Evolutionary conservation across 2,329 filamentous ascomycete genomes (phyloP).

Genomic region (Penicillium sp.): DNA sequence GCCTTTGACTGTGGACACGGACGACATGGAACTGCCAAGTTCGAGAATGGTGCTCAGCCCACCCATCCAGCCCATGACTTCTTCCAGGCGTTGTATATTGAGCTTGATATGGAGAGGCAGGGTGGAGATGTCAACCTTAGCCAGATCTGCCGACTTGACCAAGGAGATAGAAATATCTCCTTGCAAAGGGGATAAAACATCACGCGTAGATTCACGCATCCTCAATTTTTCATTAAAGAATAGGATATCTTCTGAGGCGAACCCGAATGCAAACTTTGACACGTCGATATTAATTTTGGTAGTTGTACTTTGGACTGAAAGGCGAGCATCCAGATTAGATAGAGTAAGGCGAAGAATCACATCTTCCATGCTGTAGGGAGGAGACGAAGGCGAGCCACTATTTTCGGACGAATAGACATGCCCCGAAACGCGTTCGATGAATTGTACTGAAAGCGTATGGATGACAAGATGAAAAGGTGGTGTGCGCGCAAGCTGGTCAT

Average conservation of each 20-base stretch:
- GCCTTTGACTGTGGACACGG: slow-evolving; percentile 57
- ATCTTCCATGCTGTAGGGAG: slow-evolving; percentile 29
- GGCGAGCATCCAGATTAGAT: slow-evolving; percentile 27
- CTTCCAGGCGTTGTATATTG: slow-evolving; percentile 77
- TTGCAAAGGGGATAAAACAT: slow-evolving; percentile 36
- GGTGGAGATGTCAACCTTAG: slow-evolving; percentile 64
- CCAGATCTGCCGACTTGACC: slow-evolving; percentile 28
- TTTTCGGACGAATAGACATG: slow-evolving; percentile 24
- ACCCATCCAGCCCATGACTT: slow-evolving; percentile 83
- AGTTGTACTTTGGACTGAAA: slow-evolving; percentile 18
- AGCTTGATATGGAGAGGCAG: slow-evolving; percentile 73
- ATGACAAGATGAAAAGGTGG: slow-evolving; percentile 28
- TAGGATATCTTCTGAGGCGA: slow-evolving; percentile 50
- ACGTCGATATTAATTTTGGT: slow-evolving; percentile 32
- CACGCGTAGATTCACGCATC: slow-evolving; percentile 47
- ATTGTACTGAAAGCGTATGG: slow-evolving; percentile 33
- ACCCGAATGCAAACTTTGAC: slow-evolving; percentile 48
- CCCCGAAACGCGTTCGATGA: slow-evolving; percentile 38
- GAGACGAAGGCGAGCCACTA: slow-evolving; percentile 10
- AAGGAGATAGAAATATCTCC: slow-evolving; percentile 42
- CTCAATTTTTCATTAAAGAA: slow-evolving; percentile 51
- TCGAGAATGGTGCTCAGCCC: slow-evolving; percentile 89
- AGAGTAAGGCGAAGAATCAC: slow-evolving; percentile 33
- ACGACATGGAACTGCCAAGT: slow-evolving; percentile 78
- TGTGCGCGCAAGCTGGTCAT: slow-evolving; percentile 8